These are phyloP conservation scores for Dillenia turbinata DNA, from an alignment of 164 flowering plant species.

Conservation along the genomic window DNA sequence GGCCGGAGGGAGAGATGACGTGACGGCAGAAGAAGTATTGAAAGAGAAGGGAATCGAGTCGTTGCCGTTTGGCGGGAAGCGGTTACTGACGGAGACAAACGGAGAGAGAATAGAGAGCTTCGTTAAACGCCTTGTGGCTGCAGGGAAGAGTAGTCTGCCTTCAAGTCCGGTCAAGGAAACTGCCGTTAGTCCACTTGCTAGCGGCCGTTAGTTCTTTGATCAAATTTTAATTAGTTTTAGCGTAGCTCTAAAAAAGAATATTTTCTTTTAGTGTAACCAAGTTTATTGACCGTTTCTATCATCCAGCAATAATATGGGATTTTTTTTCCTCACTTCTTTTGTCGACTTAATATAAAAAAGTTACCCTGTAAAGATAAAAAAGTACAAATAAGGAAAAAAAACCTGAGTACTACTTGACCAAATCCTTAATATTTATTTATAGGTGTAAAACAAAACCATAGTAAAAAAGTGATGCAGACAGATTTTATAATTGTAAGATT, in stretches of 20 bases:
- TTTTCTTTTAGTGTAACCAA: too few species aligned
- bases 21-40: constrained; percentile 38
- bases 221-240: not conserved
- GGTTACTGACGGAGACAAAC: constrained; percentile 82
- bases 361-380: not conserved
- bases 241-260: too few species aligned
- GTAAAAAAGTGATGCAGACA: too few species aligned
- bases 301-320: too few species aligned
- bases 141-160: constrained; percentile 59
- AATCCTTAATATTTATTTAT: too few species aligned
- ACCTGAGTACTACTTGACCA: too few species aligned
- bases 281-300: too few species aligned
- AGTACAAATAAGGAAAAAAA: too few species aligned
- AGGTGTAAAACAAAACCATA: too few species aligned
- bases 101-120: constrained; percentile 66
- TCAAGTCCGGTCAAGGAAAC: constrained; percentile 77
- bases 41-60: constrained; percentile 76
- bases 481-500: too few species aligned
- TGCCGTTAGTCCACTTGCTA: constrained; percentile 47
- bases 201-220: constrained; percentile 49
- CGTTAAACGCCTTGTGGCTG: constrained; percentile 73
- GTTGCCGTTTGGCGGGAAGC: constrained; percentile 91
- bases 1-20: constrained; percentile 13
- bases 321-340: not conserved
- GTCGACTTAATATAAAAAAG: not conserved